Conservation (phyloP, 164 flowering plant species). For the Warburgia ugandensis region DNA sequence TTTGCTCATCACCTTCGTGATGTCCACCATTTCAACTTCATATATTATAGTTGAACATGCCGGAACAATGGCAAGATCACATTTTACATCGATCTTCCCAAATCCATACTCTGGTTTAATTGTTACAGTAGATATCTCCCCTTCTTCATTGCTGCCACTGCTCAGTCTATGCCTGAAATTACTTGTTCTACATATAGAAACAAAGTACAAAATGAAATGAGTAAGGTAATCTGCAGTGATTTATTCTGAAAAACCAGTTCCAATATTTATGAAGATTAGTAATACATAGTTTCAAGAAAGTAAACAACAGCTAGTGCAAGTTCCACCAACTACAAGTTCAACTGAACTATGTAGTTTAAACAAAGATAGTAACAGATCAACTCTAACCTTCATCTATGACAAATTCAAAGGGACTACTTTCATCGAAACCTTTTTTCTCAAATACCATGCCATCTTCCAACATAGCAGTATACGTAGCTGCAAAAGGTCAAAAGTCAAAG, state of each 20-base stretch:
- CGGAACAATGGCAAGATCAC: constrained; percentile 44
- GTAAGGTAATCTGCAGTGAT: too few relatives aligned
- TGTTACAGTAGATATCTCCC: constrained; percentile 41
- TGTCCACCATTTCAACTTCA: constrained; percentile 60
- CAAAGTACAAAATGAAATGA: too few relatives aligned
- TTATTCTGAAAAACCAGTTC: too few relatives aligned
- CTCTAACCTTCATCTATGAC: constrained; percentile 57
- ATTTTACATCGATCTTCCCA: constrained; percentile 38
- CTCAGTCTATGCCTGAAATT: constrained; percentile 50
- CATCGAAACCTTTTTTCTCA: constrained; percentile 54
- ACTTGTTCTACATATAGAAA: constrained; percentile 56
- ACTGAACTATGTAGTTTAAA: too few relatives aligned
- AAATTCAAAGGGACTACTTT: constrained; percentile 32
- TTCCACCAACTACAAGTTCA: too few relatives aligned
- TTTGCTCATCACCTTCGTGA: constrained; percentile 38
- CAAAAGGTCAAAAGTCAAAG: constrained; percentile 14
- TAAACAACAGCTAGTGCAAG: too few relatives aligned
- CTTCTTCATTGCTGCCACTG: constrained; percentile 59
- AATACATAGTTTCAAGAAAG: too few relatives aligned
- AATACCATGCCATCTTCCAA: constrained; percentile 55
- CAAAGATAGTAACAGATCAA: too few relatives aligned
- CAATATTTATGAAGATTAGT: too few relatives aligned
- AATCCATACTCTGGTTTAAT: constrained; percentile 50
- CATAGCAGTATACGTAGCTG: constrained; percentile 52
- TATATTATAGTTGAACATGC: constrained; percentile 41